Base-by-base conservation (phyloP, 805 yeast genomes). In the Cyberlindnera misumaiensis region DNA sequence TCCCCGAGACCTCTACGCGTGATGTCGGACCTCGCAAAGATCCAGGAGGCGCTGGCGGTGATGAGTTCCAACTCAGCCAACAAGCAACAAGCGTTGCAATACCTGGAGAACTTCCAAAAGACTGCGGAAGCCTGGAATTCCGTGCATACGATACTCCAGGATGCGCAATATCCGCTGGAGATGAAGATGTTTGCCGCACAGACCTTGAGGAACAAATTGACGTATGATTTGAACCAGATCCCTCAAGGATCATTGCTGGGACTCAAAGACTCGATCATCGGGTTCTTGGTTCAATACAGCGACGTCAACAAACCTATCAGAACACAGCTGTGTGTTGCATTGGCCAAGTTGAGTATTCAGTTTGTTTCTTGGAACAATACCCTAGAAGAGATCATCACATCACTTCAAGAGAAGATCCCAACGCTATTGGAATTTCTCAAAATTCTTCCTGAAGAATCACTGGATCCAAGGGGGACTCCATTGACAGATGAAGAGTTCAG, bases 371-470 rank as follows among this genome's bases (percentile, higher is more conserved):
- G 97, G 97, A 52, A 60, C 5, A 66, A 75, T 46, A 84, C 95
- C 1, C 56, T 88, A 4, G 68, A 64, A 17, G 96, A 88, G 47
- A 72, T 87, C 40, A 74, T 83, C 12, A 44, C 67, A 4, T 55
- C 62, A 14, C 59, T 83, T 28, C 67, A 73, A 13, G 38, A 52
- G 12, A 45, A 61, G 37, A 56, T 72, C 49, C 62, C 59, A 39
- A 59, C 75, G 35, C 58, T 90, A 31, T 65, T 94, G 40, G 94
- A 85, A 54, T 88, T 90, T 52, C 70, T 93, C 45, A 80, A 79
- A 56, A 80, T 93, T 36, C 64, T 93, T 40, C 98, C 99, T 2
- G 97, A 93, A 58, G 98, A 93, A 61, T 71, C 88, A 32, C 62
- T 80, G 32, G 94, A 83, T 50, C 77, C 80, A 36, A 83, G 81